A percentile compares a stretch with the other conserved stretches of the same genome.
phyloP scores from a whole-genome alignment of 2,329 filamentous ascomycete species.

The Neofusicoccum ribis region DNA sequence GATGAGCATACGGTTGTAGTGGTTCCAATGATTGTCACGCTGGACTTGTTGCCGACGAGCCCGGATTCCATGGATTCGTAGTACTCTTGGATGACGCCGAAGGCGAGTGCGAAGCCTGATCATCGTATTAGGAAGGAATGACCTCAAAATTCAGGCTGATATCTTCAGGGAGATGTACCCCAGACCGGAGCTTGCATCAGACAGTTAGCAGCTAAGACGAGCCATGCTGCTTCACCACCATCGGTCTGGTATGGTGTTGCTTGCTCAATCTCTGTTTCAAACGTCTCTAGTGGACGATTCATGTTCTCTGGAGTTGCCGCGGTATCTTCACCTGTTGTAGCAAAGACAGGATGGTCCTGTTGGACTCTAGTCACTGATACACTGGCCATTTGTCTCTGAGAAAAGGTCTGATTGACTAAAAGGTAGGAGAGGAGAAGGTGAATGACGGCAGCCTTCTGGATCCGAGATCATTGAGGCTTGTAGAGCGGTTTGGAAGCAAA shows the following conservation, averaged over 20 bases:
- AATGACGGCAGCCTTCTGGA: not conserved
- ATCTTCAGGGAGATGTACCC: conserved; percentile 10
- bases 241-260: conserved; percentile 23
- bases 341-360: not conserved
- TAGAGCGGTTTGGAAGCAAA: not conserved
- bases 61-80: conserved; percentile 22
- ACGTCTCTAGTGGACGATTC: not conserved
- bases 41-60: not conserved
- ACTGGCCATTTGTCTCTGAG: not conserved
- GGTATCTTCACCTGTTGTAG: not conserved
- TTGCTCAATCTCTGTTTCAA: conserved; percentile 24
- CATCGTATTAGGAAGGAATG: not conserved
- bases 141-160: not conserved
- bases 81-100: conserved; percentile 29
- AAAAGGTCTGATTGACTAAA: not conserved
- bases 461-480: not conserved
- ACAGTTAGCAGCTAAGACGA: conserved; percentile 27
- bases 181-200: conserved; percentile 28
- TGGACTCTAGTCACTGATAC: not conserved
- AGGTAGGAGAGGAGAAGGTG: not conserved
- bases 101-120: conserved; percentile 24
- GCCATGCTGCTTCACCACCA: conserved; percentile 27
- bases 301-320: not conserved
- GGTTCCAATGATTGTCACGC: conserved; percentile 3
- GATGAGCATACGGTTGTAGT: conserved; percentile 23